Conservation (phyloP, 2,329 filamentous ascomycete genomes). For the Fusarium austroafricanum region DNA sequence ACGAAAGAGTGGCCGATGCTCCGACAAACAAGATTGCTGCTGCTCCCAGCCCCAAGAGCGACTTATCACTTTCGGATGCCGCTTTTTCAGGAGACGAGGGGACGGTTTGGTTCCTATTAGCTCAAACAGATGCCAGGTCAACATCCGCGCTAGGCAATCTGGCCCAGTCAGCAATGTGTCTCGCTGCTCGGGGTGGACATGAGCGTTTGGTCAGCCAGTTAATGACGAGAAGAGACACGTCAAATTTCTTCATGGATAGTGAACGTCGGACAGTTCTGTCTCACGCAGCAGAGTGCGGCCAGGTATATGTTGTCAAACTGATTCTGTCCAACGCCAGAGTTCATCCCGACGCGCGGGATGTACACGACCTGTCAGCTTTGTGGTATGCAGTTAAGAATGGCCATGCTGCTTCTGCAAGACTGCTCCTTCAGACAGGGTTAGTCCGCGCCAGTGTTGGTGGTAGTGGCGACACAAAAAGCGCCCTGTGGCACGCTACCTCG, state of each 20-base stretch:
- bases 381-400: background rate
- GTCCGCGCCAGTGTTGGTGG: background rate
- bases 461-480: rapidly evolving
- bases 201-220: background rate
- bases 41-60: rapidly evolving
- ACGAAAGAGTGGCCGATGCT: rapidly evolving
- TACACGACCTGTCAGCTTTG: rapidly evolving
- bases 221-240: slow-evolving; percentile 10
- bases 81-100: background rate
- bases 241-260: background rate
- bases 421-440: background rate
- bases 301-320: background rate
- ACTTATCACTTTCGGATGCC: background rate
- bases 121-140: background rate
- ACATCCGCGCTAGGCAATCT: rapidly evolving
- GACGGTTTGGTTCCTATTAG: background rate
- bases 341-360: background rate
- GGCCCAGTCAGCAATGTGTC: background rate
- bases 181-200: slow-evolving; percentile 9
- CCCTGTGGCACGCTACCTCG: background rate
- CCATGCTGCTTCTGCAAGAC: background rate
- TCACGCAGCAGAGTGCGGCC: slow-evolving; percentile 1
- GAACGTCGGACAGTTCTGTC: slow-evolving; percentile 1
- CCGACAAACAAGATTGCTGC: rapidly evolving
- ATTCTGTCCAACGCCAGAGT: background rate